Percentiles rank a stretch among this genome's conserved stretches.
phyloP scores from a whole-genome alignment of 2,329 filamentous ascomycete species.

The Fusarium secorum region DNA sequence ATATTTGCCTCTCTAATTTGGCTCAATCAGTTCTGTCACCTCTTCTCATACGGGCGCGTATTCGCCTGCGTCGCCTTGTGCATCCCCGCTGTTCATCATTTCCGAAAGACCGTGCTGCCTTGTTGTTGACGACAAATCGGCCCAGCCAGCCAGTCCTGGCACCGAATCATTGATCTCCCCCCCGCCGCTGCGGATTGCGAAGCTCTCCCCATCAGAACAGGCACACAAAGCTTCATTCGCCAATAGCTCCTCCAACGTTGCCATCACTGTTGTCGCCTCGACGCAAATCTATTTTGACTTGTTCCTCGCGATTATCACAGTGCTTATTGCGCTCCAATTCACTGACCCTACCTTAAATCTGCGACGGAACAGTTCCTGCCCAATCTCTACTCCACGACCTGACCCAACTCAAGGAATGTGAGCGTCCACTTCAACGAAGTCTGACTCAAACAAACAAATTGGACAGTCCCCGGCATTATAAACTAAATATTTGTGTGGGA shows the following conservation, averaged over 20 bases:
- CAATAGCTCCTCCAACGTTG: constrained; percentile 18
- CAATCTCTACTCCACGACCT: constrained; percentile 27
- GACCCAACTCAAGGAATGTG: constrained; percentile 36
- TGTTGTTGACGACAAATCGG: constrained; percentile 21
- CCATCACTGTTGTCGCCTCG: constrained; percentile 4
- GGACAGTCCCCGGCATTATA: constrained; percentile 8
- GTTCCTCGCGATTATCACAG: not conserved
- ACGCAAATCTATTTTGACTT: not conserved
- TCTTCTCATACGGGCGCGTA: constrained; percentile 5
- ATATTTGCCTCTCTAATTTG: not conserved
- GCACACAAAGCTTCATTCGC: constrained; percentile 4
- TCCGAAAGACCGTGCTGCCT: constrained; percentile 26
- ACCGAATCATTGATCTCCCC: constrained; percentile 19
- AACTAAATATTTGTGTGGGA: not conserved
- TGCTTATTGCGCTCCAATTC: constrained; percentile 12
- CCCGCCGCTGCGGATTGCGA: constrained; percentile 32
- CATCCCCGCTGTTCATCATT: constrained; percentile 13
- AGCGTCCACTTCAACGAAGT: constrained; percentile 25
- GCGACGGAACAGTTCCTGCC: constrained; percentile 23
- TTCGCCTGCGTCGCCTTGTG: not conserved
- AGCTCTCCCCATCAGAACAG: constrained; percentile 34
- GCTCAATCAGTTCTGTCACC: not conserved
- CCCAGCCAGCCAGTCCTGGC: constrained; percentile 27
- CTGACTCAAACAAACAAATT: constrained; percentile 10
- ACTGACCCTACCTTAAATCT: constrained; percentile 13